Percentiles rank a stretch among this genome's conserved stretches.
These are phyloP conservation scores for Eucalyptus tenuipes DNA, from an alignment of 345 rosid genomes.

Conservation along the genomic window DNA sequence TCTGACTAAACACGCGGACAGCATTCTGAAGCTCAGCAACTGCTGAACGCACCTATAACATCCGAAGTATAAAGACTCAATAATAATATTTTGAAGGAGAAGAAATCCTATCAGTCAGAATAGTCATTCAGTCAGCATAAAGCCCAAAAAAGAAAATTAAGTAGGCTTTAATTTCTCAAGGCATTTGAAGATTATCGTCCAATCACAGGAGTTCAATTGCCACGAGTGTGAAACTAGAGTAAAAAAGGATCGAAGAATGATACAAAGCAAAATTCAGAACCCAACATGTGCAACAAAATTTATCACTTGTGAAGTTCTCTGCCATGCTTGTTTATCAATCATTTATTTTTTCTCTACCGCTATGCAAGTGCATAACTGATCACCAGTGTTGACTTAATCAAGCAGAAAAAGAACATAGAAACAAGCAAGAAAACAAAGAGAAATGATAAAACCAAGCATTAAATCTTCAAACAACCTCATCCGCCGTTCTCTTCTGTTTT, in stretches of 20 bases:
- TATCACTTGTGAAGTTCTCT: not conserved
- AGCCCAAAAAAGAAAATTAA: not conserved
- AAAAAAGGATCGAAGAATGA: not conserved
- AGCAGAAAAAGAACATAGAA: not conserved
- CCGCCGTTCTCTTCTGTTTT: conserved; percentile 80
- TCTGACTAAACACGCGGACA: conserved; percentile 73
- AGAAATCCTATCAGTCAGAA: not conserved
- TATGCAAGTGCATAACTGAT: not conserved
- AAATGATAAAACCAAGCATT: not conserved
- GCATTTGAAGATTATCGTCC: not conserved
- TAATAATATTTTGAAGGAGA: not conserved
- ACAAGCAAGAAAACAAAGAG: not conserved
- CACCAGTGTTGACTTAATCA: not conserved
- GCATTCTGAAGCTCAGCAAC: conserved; percentile 95
- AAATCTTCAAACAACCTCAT: conserved; percentile 52
- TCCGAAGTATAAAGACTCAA: not conserved
- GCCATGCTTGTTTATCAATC: not conserved
- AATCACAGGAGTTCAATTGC: not conserved
- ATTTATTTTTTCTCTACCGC: not conserved
- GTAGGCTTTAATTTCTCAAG: not conserved
- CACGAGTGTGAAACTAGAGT: not conserved
- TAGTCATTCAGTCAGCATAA: not conserved
- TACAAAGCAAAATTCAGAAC: not conserved
- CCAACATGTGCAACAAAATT: not conserved
- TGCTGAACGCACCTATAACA: conserved; percentile 74